A percentile compares a stretch with the other conserved stretches of the same genome.
These are phyloP conservation scores for Lepraria neglecta DNA, from an alignment of 495 filamentous ascomycete genomes.

Conservation along the genomic window DNA sequence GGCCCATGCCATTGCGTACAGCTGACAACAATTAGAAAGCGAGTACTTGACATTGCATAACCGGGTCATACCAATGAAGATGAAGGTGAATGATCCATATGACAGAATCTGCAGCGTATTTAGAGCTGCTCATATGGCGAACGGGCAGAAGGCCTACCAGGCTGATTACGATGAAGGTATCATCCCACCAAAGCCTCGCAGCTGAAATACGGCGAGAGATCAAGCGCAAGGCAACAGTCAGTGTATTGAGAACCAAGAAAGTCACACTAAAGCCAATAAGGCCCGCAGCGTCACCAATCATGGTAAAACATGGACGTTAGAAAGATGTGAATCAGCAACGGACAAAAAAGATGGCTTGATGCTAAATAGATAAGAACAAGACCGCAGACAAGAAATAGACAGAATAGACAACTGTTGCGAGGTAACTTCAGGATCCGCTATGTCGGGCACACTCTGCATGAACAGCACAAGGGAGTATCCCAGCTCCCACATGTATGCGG, in stretches of 20 bases:
- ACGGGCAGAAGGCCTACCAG: neutral
- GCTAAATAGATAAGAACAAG: neutral
- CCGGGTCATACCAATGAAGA: neutral
- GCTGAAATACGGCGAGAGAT: conserved; percentile 8
- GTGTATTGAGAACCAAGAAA: neutral
- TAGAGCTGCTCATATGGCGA: neutral
- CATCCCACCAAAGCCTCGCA: conserved; percentile 16
- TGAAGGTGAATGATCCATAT: conserved; percentile 1
- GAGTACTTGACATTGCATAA: neutral
- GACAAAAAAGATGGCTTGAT: neutral
- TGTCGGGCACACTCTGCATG: too few species aligned
- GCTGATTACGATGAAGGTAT: conserved; percentile 8
- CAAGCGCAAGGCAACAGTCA: conserved; percentile 7
- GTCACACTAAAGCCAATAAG: conserved; percentile 12
- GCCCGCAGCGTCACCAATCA: neutral
- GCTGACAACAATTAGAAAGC: neutral
- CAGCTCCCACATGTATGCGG: too few species aligned
- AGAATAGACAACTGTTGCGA: neutral
- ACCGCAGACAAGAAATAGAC: neutral
- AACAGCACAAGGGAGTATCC: neutral
- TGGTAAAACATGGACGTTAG: neutral
- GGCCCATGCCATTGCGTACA: conserved; percentile 3
- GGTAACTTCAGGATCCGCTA: neutral
- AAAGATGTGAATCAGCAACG: neutral
- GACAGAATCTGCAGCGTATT: neutral